Evolutionary conservation across 257 asterid genomes (phyloP), one percentile per base, ranked within the genome.

Genomic region (Gentiana macrophylla): DNA sequence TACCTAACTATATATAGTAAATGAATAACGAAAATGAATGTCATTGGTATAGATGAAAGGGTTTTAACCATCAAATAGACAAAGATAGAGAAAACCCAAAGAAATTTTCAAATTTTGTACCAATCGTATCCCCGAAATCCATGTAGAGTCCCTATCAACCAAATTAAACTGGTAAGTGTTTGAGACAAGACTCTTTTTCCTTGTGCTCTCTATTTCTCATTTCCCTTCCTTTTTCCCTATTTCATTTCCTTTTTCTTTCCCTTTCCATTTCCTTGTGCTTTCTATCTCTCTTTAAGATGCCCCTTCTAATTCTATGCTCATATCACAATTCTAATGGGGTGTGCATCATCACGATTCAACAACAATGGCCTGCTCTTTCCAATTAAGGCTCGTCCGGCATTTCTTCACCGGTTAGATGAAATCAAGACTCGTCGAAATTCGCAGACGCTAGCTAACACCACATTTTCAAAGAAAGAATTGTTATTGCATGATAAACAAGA

Each of bases 391-490:
- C 68, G 71, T 43, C 75, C 71, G 35, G 24, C 66, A 32, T 64
- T 74, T 66, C 65, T 74, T 56, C 63, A 13, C 49, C 72, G 68
- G 47, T 10, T 79, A 35, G 74, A 77, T 32, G 78, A 62, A 34
- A 35, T 69, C 43, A 53, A 32, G 37, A 35, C 15, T 0, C 63
- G 66, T 6, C 61, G 77, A 64, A 46, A 49, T 8, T 10, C 50
- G 2, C n/a, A 35, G 8, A 59, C 66, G 50, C 38, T 50, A 36
- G 77, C 52, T 64, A 53, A 46, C 38, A 5, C 79, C 41, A 55
- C 67, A 52, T 68, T 54, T 59, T 81, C 75, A 0, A 80, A 77
- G 61, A 55, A 78, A 62, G 72, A 46, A 56, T 64, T 77, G 52
- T 68, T 77, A 24, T 37, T 57, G 58, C 62, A 73, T 46, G 71